A percentile compares a stretch with the other conserved stretches of the same genome.
Evolutionary conservation across 148 eudicot genomes (phyloP).

Genomic region (Talinum fruticosum): DNA sequence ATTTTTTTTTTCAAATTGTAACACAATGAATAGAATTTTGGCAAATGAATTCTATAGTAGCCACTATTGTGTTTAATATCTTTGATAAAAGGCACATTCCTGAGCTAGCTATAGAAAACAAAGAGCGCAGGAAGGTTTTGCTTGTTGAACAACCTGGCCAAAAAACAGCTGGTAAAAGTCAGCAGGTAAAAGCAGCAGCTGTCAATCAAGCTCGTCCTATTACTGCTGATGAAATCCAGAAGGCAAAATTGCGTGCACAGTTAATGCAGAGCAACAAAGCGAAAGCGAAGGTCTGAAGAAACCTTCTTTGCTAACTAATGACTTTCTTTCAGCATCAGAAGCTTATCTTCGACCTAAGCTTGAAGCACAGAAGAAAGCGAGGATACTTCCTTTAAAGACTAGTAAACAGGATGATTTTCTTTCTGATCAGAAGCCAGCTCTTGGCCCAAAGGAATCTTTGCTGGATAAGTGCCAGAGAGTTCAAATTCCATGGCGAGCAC

Average conservation of each 20-base stretch:
- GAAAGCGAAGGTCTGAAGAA: constrained; percentile 44
- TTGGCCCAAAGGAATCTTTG: constrained; percentile 43
- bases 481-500: constrained; percentile 73
- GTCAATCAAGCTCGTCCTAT: constrained; percentile 75
- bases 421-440: constrained; percentile 33
- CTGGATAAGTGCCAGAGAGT: constrained; percentile 59
- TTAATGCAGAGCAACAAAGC: constrained; percentile 57
- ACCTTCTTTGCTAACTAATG: constrained; percentile 41
- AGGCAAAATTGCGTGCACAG: constrained; percentile 91
- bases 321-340: constrained; percentile 45
- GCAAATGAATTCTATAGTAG: neutral
- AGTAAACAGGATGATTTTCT: constrained; percentile 34
- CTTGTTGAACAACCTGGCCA: constrained; percentile 95
- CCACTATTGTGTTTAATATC: constrained; percentile 6
- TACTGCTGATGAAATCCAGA: constrained; percentile 96
- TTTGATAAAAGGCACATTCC: constrained; percentile 30
- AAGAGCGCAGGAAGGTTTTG: constrained; percentile 87
- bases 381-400: constrained; percentile 35
- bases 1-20: neutral
- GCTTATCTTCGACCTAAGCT: constrained; percentile 47
- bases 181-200: constrained; percentile 45
- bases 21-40: neutral
- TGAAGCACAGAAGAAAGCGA: constrained; percentile 56
- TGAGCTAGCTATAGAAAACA: constrained; percentile 59
- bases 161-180: constrained; percentile 51